A percentile compares a stretch with the other conserved stretches of the same genome.
phyloP scores from a whole-genome alignment of 306 rosid genomes.

The Carpinus viminea region DNA sequence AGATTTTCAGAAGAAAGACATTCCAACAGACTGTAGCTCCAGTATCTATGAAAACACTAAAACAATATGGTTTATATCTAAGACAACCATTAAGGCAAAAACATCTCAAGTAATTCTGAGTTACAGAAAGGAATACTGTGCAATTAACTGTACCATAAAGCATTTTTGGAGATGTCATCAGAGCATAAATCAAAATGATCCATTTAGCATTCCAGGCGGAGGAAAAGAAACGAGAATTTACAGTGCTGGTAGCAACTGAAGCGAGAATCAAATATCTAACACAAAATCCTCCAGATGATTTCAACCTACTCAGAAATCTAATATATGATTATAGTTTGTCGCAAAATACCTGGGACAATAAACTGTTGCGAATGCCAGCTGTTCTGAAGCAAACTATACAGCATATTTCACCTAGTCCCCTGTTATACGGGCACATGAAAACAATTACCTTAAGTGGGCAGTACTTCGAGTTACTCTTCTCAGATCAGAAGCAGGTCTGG shows the following conservation, averaged over 20 bases:
- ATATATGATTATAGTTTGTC: background rate
- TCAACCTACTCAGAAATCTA: background rate
- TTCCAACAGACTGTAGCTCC: too few relatives aligned
- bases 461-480: slow-evolving; percentile 43
- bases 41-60: too few relatives aligned
- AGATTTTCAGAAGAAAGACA: too few relatives aligned
- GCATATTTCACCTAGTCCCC: slow-evolving; percentile 2
- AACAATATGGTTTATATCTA: too few relatives aligned
- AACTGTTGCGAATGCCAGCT: background rate
- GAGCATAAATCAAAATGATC: background rate
- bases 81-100: too few relatives aligned
- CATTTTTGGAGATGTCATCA: background rate
- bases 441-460: background rate
- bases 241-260: background rate
- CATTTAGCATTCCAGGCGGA: background rate
- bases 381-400: background rate
- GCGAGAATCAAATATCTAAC: background rate
- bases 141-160: background rate
- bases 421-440: background rate
- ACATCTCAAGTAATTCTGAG: too few relatives aligned
- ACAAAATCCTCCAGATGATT: background rate
- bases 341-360: background rate
- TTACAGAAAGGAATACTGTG: too few relatives aligned
- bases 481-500: slow-evolving; percentile 26
- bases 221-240: background rate